A percentile compares a stretch with the other conserved stretches of the same genome.
These are phyloP conservation scores for Ophiostoma ulmi DNA, from an alignment of 2,329 filamentous ascomycete species.

Conservation along the genomic window DNA sequence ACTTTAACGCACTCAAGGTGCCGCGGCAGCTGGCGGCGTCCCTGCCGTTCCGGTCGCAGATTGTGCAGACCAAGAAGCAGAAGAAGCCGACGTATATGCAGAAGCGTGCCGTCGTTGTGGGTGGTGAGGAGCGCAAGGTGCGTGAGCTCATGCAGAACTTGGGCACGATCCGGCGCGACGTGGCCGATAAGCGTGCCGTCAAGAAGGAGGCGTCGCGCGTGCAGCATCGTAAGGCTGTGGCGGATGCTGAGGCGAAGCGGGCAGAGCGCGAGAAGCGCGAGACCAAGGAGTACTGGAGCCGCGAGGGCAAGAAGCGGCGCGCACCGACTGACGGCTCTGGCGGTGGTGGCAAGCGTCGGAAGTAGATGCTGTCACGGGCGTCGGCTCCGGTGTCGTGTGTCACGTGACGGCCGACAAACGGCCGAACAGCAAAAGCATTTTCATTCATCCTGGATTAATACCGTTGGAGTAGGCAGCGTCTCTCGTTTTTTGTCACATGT, in stretches of 20 bases:
- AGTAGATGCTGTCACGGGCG: background rate
- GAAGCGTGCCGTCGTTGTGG: conserved; percentile 87
- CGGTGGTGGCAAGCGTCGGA: conserved; percentile 28
- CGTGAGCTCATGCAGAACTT: conserved; percentile 89
- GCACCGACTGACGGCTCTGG: conserved; percentile 37
- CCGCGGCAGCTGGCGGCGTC: conserved; percentile 73
- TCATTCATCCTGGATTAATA: background rate
- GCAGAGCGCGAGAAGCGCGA: conserved; percentile 82
- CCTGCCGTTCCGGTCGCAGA: conserved; percentile 89
- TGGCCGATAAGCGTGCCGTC: conserved; percentile 70
- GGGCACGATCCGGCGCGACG: conserved; percentile 83
- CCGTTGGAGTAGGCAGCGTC: background rate
- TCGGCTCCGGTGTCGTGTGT: background rate
- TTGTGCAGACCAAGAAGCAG: conserved; percentile 73
- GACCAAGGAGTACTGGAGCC: conserved; percentile 85
- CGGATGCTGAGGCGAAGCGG: conserved; percentile 78
- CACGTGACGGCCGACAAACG: background rate
- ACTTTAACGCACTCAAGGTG: conserved; percentile 76
- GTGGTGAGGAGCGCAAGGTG: conserved; percentile 84
- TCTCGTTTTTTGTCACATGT: background rate
- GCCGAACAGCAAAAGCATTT: background rate
- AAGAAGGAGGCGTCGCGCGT: conserved; percentile 86
- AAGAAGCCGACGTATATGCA: conserved; percentile 82
- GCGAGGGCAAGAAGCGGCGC: conserved; percentile 70
- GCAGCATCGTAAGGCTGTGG: conserved; percentile 76